phyloP scores from a whole-genome alignment of 2,329 filamentous ascomycete genomes.

The Aureobasidium subglaciale region DNA sequence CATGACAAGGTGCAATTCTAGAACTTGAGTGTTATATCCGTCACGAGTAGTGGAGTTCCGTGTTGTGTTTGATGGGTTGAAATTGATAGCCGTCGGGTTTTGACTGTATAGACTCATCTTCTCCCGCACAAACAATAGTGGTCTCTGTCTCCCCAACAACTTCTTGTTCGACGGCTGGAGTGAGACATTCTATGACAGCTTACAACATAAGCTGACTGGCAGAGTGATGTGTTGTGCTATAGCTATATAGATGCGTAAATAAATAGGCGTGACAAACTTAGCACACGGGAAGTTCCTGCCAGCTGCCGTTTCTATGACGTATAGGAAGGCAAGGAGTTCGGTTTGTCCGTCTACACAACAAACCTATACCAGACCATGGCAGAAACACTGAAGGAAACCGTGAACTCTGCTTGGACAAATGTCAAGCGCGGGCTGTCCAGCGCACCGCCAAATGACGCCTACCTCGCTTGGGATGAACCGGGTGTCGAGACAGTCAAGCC shows the following conservation, averaged over 20 bases:
- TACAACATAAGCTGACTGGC: too few species aligned
- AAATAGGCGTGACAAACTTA: not conserved
- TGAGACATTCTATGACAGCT: too few species aligned
- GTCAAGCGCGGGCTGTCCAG: slow-evolving; percentile 20
- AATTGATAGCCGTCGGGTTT: too few species aligned
- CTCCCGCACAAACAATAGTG: too few species aligned
- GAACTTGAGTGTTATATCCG: not conserved
- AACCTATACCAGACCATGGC: not conserved
- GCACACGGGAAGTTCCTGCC: not conserved
- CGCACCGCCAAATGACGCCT: slow-evolving; percentile 22
- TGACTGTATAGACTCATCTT: too few species aligned
- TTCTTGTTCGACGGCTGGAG: too few species aligned
- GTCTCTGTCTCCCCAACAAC: too few species aligned
- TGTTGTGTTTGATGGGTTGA: too few species aligned
- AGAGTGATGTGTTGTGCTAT: too few species aligned
- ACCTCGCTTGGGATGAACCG: slow-evolving; percentile 17
- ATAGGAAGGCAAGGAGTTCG: not conserved
- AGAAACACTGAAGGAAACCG: slow-evolving; percentile 8
- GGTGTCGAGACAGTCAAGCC: slow-evolving; percentile 12
- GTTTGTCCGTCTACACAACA: not conserved
- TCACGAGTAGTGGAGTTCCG: not conserved
- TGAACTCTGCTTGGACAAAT: slow-evolving; percentile 9
- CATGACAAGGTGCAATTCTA: not conserved
- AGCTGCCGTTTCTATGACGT: slow-evolving; percentile 2
- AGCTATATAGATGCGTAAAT: too few species aligned